phyloP scores from a whole-genome alignment of 2,329 filamentous ascomycete species.

The Huntiella bhutanensis region DNA sequence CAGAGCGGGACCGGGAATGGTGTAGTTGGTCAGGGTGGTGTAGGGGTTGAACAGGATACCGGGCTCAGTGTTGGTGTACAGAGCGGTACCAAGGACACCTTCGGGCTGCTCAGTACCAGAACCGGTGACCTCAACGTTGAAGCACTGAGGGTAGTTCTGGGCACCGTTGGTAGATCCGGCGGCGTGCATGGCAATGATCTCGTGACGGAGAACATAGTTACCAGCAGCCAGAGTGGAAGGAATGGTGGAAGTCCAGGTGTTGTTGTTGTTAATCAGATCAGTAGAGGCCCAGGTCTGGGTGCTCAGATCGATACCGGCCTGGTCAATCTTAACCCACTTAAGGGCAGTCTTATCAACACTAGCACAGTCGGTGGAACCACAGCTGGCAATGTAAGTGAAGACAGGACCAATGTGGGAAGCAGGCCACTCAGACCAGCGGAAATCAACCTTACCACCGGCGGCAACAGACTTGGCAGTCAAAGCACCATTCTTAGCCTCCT shows the following conservation, averaged over 20 bases:
- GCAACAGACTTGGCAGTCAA: constrained; percentile 19
- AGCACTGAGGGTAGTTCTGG: constrained; percentile 32
- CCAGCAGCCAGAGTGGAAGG: constrained; percentile 19
- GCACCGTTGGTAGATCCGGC: constrained; percentile 25
- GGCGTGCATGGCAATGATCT: constrained; percentile 32
- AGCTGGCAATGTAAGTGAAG: constrained; percentile 43
- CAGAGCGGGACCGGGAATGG: constrained; percentile 16
- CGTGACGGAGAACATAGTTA: constrained; percentile 31
- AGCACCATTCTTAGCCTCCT: constrained; percentile 20
- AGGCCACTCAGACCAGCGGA: constrained; percentile 26
- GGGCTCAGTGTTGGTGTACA: constrained; percentile 17
- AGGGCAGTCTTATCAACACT: constrained; percentile 32
- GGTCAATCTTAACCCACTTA: constrained; percentile 45
- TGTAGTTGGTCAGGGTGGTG: constrained; percentile 15
- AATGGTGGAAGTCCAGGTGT: constrained; percentile 19
- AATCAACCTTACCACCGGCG: constrained; percentile 22
- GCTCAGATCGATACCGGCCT: constrained; percentile 30
- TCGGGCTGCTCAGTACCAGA: constrained; percentile 18
- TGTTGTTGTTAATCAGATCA: constrained; percentile 24
- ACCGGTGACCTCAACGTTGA: constrained; percentile 28
- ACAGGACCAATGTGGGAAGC: constrained; percentile 32
- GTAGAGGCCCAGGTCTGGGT: constrained; percentile 20
- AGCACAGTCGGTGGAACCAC: constrained; percentile 33
- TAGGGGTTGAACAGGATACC: constrained; percentile 20
- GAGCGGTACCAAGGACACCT: constrained; percentile 17